Evolutionary conservation across 306 rosid genomes (phyloP), one percentile per base, ranked within the genome.

Genomic region (Biancaea sappan): DNA sequence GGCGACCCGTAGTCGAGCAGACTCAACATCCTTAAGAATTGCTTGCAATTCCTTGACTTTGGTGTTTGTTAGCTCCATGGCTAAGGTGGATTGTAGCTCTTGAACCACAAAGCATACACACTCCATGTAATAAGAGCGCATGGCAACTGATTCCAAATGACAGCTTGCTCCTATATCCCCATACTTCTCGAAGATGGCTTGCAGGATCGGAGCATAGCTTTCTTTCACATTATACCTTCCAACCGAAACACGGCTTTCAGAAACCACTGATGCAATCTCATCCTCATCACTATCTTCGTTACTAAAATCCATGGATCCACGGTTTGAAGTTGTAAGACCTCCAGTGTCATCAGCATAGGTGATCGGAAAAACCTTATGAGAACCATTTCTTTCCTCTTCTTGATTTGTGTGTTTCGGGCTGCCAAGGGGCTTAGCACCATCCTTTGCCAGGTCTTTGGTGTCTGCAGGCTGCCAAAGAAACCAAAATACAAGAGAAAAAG

Each of bases 81-180:
- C 37, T 2, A 87, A 74, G 6, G 84, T 78, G 46, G 79, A 70
- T 34, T 88, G 88, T 38, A 95, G 72, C 83, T 92, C 98, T 79
- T 95, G 97, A 58, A 95, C 82, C 71, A 92, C 91, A 51, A 81
- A 86, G 85, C 99, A 95, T 35, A 95, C 96, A 7, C 98, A 92
- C 57, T 92, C 96, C 0, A 95, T 71, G 66, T 92, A 90, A 74
- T 90, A 95, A 8, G 99, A 95, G 25, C 96, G 84, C 87, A 95
- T 88, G 47, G 89, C 88, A 28, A 82, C 64, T 4, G 99, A 95
- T 82, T 95, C 99, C 80, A 95, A 80, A 37, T 88, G 91, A 65
- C 99, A 95, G 72, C 83, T 82, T 22, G 82, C 91, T 59, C 96
- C 98, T 22, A 95, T 87, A 48, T 95, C 99, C 0, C 97, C 97